Percentiles rank a stretch among this genome's conserved stretches.
Evolutionary conservation across 108 stramenopile species (phyloP).

Genomic region (Skeletonema menzelii): DNA sequence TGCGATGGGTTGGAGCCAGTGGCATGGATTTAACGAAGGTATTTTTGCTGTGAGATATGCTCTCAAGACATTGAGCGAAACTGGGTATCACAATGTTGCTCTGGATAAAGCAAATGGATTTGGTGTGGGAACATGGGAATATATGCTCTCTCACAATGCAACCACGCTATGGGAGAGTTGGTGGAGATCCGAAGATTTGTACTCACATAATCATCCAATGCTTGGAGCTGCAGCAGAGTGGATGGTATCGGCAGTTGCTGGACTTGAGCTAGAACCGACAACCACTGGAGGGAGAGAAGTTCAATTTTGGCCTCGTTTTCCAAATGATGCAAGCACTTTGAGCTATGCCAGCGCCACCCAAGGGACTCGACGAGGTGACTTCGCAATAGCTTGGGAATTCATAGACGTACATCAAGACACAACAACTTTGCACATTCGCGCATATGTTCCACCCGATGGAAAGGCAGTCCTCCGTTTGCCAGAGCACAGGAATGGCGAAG

Average conservation of each 20-base stretch:
- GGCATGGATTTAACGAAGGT: constrained; percentile 47
- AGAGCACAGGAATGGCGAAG: constrained; percentile 43
- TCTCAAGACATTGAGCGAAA: constrained; percentile 47
- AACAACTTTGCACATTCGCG: constrained; percentile 20
- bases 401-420: constrained; percentile 10
- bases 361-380: constrained; percentile 45
- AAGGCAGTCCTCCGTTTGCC: constrained; percentile 37
- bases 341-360: constrained; percentile 40
- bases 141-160: constrained; percentile 51
- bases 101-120: constrained; percentile 38
- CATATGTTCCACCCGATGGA: constrained; percentile 44
- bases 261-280: constrained; percentile 34
- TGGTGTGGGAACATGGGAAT: constrained; percentile 47
- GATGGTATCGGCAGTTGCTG: constrained; percentile 52
- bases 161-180: constrained; percentile 62
- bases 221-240: constrained; percentile 51
- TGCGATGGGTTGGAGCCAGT: constrained; percentile 48
- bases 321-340: constrained; percentile 32
- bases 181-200: constrained; percentile 49
- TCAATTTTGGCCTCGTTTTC: constrained; percentile 46
- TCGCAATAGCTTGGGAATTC: constrained; percentile 44
- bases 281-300: constrained; percentile 33
- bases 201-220: constrained; percentile 62
- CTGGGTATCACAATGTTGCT: constrained; percentile 43
- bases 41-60: constrained; percentile 42